Evolutionary conservation across 441 rosid genomes (phyloP), one percentile per base, ranked within the genome.

Genomic region (Geranium incanum): DNA sequence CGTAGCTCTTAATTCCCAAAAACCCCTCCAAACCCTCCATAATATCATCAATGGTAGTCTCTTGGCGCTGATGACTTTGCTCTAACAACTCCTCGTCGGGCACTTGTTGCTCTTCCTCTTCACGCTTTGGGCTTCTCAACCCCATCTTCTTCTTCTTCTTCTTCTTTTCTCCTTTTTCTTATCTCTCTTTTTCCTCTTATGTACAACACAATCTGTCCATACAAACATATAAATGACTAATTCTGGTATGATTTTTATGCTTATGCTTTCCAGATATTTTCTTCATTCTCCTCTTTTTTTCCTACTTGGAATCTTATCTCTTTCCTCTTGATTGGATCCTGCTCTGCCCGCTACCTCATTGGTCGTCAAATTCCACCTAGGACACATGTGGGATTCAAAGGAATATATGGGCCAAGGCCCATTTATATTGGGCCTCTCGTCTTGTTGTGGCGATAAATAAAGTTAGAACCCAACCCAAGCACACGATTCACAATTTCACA

Each of bases 41-140:
- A 8, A 68, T 36, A 67, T 80, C 60, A 52, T 52, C n/a, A 11
- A 52, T 52, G 4, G 18, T 21, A 21, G 0, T 13, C 60, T 71
- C 36, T 77, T 75, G 16, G 36, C 74, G 15, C 38, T 39, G 3
- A 15, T 71, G 43, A 5, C 64, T 52, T 67, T 45, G 52, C 13
- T 1, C 6, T 43, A 11, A 43, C 6, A 6, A 38, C 41, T 38
- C 41, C 9, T 43, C 50, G 19, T 74, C 79, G 37, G 82, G 82
- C 1, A 78, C 85, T 6, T 83, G 72, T 55, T 78, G 70, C 12
- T 84, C 90, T 84, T 88, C 11, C 50, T 52, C 60, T 52, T 52
- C 94, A 75, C 75, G 80, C 82, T 86, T 86, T 0, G 87, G 89
- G 76, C 69, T 77, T 77, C 67, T 83, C 38, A 82, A 77, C 69